Base-by-base conservation (phyloP, 225 moss, liverwort and hornwort species). In the Asterella californica region DNA sequence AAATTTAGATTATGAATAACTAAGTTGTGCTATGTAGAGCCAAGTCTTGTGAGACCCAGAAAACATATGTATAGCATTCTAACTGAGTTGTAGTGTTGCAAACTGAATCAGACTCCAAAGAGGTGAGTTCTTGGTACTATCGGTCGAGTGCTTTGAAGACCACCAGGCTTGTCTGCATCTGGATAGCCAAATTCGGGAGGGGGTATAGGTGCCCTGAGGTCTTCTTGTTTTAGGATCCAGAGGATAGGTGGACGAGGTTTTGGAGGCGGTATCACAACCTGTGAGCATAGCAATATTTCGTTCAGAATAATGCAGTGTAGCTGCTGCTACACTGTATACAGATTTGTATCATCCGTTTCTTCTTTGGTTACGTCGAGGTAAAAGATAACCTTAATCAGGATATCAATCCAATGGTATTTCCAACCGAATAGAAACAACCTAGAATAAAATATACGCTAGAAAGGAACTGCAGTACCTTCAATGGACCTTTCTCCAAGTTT, bases 121-220 rank as follows among this genome's bases (percentile, higher is more conserved):
- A 87, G 82, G 46, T 79, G 79, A 27, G 90, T 90, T 59, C 81
- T 49, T 50, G 90, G 90, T 27, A 87, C 60, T 76, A 90, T 79
- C 48, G 86, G 87, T 24, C 85, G 70, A 5, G 87, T 87, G 42
- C 68, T 76, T 2, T 86, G 65, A 38, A 88, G 76, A 38, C 82
- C 79, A 73, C 64, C 61, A 54, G 77, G 74, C 24, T 74, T 22
- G 2, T 70, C 72, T 2, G 81, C 86, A 0, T 76, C 79, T 18
- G 71, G 82, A 2, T 92, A 81, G 11, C 91, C 91, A 81, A 93
- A 86, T 46, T 95, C 89, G 0, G 17, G 79, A 15, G 89, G 84
- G 0, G 68, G 84, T 42, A 83, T 53, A 15, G 87, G 85, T 69
- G 60, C 62, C 72, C 91, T 82, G 0, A 90, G 73, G 37, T 89